phyloP scores from a whole-genome alignment of 306 rosid genomes.

The Dryas drummondii region DNA sequence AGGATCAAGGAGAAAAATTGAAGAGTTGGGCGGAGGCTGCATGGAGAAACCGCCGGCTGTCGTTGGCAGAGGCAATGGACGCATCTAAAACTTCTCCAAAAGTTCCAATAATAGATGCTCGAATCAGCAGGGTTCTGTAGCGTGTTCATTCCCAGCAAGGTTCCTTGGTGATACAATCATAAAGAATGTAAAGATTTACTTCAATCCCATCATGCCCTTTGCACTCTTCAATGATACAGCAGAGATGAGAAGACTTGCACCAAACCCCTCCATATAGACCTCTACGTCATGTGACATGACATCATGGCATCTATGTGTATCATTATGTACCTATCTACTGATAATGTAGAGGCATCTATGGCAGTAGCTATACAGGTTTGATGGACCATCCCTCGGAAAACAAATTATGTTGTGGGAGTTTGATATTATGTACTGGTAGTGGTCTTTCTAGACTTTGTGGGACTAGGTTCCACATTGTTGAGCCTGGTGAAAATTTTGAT shows the following conservation, averaged over 20 bases:
- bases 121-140: slow-evolving; percentile 65
- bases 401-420: not conserved
- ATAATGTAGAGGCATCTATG: not conserved
- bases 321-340: not conserved
- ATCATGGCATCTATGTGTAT: not conserved
- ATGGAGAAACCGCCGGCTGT: slow-evolving; percentile 65
- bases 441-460: not conserved
- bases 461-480: not conserved
- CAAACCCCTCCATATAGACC: not conserved
- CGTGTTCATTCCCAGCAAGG: slow-evolving; percentile 12
- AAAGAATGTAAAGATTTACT: not conserved
- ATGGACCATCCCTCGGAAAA: not conserved
- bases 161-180: not conserved
- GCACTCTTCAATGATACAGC: not conserved
- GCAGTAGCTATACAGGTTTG: not conserved
- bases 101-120: slow-evolving; percentile 55
- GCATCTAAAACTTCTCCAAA: slow-evolving; percentile 41
- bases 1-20: slow-evolving; percentile 64
- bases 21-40: slow-evolving; percentile 55
- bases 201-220: not conserved
- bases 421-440: not conserved
- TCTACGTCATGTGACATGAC: slow-evolving; percentile 1
- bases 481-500: not conserved
- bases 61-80: slow-evolving; percentile 70
- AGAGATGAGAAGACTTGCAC: not conserved